Base-by-base conservation (phyloP, 192 early-diverging fungal genomes). In the Coemansia sp. region DNA sequence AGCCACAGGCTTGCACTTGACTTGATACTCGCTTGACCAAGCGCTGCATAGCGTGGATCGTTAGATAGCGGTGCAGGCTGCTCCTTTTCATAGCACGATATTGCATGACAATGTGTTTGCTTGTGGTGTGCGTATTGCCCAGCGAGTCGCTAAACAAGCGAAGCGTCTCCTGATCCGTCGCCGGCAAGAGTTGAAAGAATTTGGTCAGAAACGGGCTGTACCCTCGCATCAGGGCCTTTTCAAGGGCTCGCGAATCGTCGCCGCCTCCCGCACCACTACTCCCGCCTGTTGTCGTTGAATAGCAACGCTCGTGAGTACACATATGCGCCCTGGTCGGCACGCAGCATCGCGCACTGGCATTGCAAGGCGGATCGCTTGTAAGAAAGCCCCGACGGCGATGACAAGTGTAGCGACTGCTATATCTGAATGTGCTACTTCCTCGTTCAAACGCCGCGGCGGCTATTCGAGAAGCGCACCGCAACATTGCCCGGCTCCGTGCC, bases 151-250 rank as follows among this genome's bases (percentile, higher is more conserved):
- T 75, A 45, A 72, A 81, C 28, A 50, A 34, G 43, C 48, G 72
- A 37, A 81, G 60, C 60, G 50, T 37, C 3, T 51, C 13, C 59
- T 75, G 73, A 18, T 81, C 63, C 10, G 33, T 42, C 13, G 51
- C 53, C 1, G 78, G 69, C 24, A 81, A 65, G 20, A 81, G 66
- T 39, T 69, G 70, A 40, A 43, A 65, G 39, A 69, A 72, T 39
- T 81, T 81, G 66, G 73, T 65, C 43, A 81, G 63, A 23, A 60
- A 81, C 33, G 66, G 66, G 43, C 70, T 72, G 62, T 63, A 60
- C 16, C 73, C 62, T 18, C 59, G 66, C 45, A 69, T 58, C 37
- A 81, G 33, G 1, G 58, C 24, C 56, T 60, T 71, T 57, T 71
- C 77, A 14, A 79, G 57, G 11, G 31, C n/a, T 26, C 13, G 51